Evolutionary conservation across 495 filamentous ascomycete genomes (phyloP).

Genomic region (Neurospora sp.): DNA sequence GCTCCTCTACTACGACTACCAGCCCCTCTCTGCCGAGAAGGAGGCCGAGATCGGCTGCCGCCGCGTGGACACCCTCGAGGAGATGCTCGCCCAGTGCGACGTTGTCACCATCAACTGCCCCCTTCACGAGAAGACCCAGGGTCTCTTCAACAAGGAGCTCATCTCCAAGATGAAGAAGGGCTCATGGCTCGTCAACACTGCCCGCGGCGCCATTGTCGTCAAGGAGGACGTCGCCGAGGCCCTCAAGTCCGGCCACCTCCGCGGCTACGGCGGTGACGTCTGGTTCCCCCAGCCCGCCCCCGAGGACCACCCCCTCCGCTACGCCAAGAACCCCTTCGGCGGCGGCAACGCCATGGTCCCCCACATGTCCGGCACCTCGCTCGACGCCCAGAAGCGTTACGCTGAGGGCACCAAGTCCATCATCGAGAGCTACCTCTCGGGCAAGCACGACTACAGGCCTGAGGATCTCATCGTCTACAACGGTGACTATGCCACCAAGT

Average conservation of each 20-base stretch:
- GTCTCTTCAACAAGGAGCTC: constrained; percentile 98
- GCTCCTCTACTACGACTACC: constrained; percentile 98
- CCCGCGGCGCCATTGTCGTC: constrained; percentile 96
- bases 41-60: constrained; percentile 97
- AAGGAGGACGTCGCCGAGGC: constrained; percentile 98
- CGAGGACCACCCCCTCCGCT: constrained; percentile 86
- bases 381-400: constrained; percentile 95
- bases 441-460: constrained; percentile 73
- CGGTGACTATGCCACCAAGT: constrained; percentile 92
- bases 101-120: constrained; percentile 99
- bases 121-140: constrained; percentile 91
- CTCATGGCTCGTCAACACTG: constrained; percentile 96
- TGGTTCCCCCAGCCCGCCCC: constrained; percentile 80
- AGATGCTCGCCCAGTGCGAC: constrained; percentile 92
- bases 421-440: constrained; percentile 80
- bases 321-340: constrained; percentile 87
- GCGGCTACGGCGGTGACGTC: constrained; percentile 94
- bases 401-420: constrained; percentile 83
- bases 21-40: constrained; percentile 73
- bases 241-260: constrained; percentile 84
- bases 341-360: constrained; percentile 97
- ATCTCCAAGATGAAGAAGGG: constrained; percentile 99
- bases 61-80: constrained; percentile 68
- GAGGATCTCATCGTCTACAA: constrained; percentile 88
- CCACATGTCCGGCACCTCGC: constrained; percentile 95